These are phyloP conservation scores for Pseudogymnoascus sp. DNA, from an alignment of 2,329 filamentous ascomycete species.

Conservation along the genomic window DNA sequence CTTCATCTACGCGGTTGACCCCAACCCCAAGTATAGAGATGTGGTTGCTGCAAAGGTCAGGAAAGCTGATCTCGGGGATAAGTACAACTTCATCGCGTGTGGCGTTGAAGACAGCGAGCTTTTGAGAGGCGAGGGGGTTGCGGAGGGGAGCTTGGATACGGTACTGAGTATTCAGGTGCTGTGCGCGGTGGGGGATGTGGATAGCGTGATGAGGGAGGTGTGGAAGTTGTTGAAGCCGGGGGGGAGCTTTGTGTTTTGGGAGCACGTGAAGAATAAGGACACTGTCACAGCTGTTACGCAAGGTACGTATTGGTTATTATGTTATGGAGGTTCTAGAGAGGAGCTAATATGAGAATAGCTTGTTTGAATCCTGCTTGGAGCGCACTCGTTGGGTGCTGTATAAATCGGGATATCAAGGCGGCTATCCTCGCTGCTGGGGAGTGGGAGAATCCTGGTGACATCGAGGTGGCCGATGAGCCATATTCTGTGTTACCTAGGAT, in stretches of 20 bases:
- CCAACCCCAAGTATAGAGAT: constrained; percentile 33
- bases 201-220: constrained; percentile 30
- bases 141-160: constrained; percentile 34
- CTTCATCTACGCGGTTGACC: constrained; percentile 37
- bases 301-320: constrained; percentile 23
- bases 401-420: constrained; percentile 28
- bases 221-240: constrained; percentile 40
- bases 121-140: constrained; percentile 34
- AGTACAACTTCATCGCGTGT: constrained; percentile 35
- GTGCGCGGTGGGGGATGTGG: constrained; percentile 34
- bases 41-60: constrained; percentile 30
- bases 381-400: constrained; percentile 28
- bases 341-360: constrained; percentile 22
- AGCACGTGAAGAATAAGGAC: constrained; percentile 33
- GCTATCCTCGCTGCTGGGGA: constrained; percentile 28
- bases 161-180: constrained; percentile 40
- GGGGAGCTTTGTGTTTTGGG: constrained; percentile 42
- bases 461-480: constrained; percentile 28
- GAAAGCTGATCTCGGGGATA: constrained; percentile 30
- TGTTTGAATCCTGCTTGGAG: constrained; percentile 31
- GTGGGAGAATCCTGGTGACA: constrained; percentile 31
- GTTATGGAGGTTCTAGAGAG: constrained; percentile 5
- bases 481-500: constrained; percentile 29
- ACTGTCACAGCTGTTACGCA: constrained; percentile 28
- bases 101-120: constrained; percentile 37